Evolutionary conservation across 148 eudicot genomes (phyloP).

Genomic region (Arctostaphylos glauca): DNA sequence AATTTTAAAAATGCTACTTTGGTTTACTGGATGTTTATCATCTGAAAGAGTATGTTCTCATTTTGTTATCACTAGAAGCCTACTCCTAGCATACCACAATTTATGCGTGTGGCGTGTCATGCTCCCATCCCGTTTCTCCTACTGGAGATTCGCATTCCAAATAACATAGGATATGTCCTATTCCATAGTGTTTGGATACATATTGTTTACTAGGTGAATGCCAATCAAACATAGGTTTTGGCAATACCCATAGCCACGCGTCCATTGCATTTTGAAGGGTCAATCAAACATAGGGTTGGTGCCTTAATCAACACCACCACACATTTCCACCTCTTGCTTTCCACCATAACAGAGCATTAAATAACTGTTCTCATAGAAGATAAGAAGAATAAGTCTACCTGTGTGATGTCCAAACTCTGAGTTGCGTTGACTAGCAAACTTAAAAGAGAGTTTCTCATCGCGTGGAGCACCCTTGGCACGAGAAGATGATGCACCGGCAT

Average conservation of each 20-base stretch:
- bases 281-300: not conserved
- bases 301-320: not conserved
- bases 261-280: not conserved
- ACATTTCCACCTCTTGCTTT: not conserved
- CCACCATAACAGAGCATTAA: not conserved
- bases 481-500: constrained; percentile 55
- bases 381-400: constrained; percentile 37
- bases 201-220: not conserved
- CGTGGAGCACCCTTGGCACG: constrained; percentile 36
- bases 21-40: too few relatives aligned
- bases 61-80: too few relatives aligned
- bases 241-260: not conserved
- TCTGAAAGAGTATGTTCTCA: too few relatives aligned
- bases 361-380: not conserved
- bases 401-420: constrained; percentile 34
- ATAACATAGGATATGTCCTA: too few relatives aligned
- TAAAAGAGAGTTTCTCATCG: constrained; percentile 44
- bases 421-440: constrained; percentile 39
- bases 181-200: not conserved
- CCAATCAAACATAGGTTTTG: too few relatives aligned
- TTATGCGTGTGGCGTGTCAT: too few relatives aligned
- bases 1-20: too few relatives aligned
- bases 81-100: too few relatives aligned
- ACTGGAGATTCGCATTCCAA: too few relatives aligned
- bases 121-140: too few relatives aligned